These are phyloP conservation scores for Hypoxylon sp. DNA, from an alignment of 2,329 filamentous ascomycete species.

Conservation along the genomic window DNA sequence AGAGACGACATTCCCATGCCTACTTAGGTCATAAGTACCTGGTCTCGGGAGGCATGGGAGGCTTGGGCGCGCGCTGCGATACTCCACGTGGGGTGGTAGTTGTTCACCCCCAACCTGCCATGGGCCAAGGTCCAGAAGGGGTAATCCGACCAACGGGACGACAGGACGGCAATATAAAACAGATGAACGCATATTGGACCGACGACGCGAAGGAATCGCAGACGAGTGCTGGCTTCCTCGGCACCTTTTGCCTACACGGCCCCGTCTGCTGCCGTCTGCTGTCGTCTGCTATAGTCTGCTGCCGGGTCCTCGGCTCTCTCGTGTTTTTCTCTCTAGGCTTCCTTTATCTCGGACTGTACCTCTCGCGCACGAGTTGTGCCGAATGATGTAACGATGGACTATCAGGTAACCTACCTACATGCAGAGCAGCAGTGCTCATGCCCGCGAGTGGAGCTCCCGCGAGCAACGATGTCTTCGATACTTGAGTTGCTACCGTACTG, in stretches of 20 bases:
- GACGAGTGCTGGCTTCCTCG: conserved; percentile 11
- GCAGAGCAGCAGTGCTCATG: conserved; percentile 21
- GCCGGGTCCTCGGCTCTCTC: background rate
- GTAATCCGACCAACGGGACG: conserved; percentile 32
- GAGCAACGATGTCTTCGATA: conserved; percentile 23
- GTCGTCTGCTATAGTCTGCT: too few species aligned
- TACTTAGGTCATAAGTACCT: conserved; percentile 13
- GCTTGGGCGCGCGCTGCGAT: conserved; percentile 17
- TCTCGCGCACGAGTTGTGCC: conserved; percentile 30
- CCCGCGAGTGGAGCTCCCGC: conserved; percentile 23
- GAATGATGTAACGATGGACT: conserved; percentile 37
- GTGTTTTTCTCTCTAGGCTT: conserved; percentile 17
- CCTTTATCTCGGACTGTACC: conserved; percentile 22
- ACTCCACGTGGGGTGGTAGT: conserved; percentile 36
- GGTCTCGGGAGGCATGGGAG: conserved; percentile 17
- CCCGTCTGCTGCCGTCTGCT: too few species aligned
- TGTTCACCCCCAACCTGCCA: conserved; percentile 25
- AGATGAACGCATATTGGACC: conserved; percentile 33
- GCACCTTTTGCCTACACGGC: conserved; percentile 23
- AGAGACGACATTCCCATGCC: conserved; percentile 11
- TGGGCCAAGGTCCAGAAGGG: conserved; percentile 22
- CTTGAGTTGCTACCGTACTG: background rate
- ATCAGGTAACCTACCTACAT: conserved; percentile 29
- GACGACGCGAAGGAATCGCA: conserved; percentile 24
- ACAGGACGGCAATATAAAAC: conserved; percentile 35